Evolutionary conservation across 176 grass and related monocot genomes (phyloP).

Genomic region (Bonia amplexicaulis): DNA sequence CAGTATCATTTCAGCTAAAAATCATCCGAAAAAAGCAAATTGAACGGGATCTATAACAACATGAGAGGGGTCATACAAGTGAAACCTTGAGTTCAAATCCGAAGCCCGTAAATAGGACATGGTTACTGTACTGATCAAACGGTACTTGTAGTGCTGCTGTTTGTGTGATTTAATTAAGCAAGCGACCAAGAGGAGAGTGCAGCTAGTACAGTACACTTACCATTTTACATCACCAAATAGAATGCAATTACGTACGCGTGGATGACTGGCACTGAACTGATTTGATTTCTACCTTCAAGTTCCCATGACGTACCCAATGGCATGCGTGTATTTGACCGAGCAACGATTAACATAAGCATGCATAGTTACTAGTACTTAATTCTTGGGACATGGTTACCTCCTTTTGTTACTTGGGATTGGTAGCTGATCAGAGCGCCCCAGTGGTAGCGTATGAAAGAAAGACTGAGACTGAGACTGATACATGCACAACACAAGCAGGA

Average conservation of each 20-base stretch:
- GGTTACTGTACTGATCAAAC: slow-evolving; percentile 38
- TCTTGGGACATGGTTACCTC: too few relatives aligned
- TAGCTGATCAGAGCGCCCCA: not conserved
- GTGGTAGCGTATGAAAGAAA: not conserved
- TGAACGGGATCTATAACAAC: not conserved
- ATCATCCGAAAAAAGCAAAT: too few relatives aligned
- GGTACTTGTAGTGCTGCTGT: not conserved
- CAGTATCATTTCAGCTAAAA: too few relatives aligned
- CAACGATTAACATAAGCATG: slow-evolving; percentile 21
- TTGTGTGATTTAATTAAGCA: slow-evolving; percentile 27
- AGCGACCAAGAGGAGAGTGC: slow-evolving; percentile 24
- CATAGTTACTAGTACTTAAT: not conserved
- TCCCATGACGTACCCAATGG: slow-evolving; percentile 20
- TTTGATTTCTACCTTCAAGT: slow-evolving; percentile 11
- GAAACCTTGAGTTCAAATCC: slow-evolving; percentile 19
- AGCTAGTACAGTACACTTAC: not conserved
- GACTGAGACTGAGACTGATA: not conserved
- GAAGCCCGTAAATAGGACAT: slow-evolving; percentile 22
- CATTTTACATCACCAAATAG: not conserved
- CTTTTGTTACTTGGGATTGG: slow-evolving; percentile 2
- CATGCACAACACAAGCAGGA: not conserved
- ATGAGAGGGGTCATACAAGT: not conserved
- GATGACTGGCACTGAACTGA: slow-evolving; percentile 15
- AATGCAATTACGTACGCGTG: slow-evolving; percentile 4
- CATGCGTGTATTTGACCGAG: slow-evolving; percentile 13